A percentile compares a stretch with the other conserved stretches of the same genome.
Conservation (phyloP, 306 rosid genomes). For the Trifolium pratense region DNA sequence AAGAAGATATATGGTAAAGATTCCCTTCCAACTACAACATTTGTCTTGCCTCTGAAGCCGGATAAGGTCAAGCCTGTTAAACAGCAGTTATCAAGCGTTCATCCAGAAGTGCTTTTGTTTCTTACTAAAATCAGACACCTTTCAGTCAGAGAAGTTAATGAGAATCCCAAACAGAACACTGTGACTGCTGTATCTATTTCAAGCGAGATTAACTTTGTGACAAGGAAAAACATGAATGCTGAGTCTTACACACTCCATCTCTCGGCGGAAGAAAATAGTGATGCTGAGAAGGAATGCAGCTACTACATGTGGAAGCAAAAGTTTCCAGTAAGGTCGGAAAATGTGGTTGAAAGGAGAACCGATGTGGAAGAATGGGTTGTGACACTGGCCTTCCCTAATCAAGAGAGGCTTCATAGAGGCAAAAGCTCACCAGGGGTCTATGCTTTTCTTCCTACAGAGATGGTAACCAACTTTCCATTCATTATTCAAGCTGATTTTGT, state of each 20-base stretch:
- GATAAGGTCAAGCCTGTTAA: slow-evolving; percentile 71
- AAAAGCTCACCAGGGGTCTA: slow-evolving; percentile 52
- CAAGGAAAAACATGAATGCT: slow-evolving; percentile 68
- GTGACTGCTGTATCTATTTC: slow-evolving; percentile 60
- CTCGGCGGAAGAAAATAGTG: slow-evolving; percentile 49
- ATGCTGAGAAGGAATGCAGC: slow-evolving; percentile 43
- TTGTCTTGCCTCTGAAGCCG: slow-evolving; percentile 68
- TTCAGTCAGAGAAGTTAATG: slow-evolving; percentile 59
- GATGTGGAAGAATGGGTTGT: slow-evolving; percentile 19
- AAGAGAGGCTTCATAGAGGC: slow-evolving; percentile 57
- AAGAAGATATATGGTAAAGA: slow-evolving; percentile 47
- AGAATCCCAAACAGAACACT: slow-evolving; percentile 49
- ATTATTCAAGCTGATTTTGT: slow-evolving; percentile 17
- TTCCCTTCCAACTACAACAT: slow-evolving; percentile 62
- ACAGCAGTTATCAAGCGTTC: slow-evolving; percentile 70
- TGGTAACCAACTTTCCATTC: slow-evolving; percentile 6
- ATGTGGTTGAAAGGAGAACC: slow-evolving; percentile 17
- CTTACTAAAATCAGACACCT: slow-evolving; percentile 72
- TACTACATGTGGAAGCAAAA: slow-evolving; percentile 33
- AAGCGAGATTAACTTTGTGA: slow-evolving; percentile 49
- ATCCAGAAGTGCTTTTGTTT: slow-evolving; percentile 74
- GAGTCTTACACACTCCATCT: slow-evolving; percentile 71
- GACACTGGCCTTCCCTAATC: slow-evolving; percentile 43
- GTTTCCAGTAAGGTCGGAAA: slow-evolving; percentile 1
- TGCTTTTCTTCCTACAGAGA: slow-evolving; percentile 27